Evolutionary conservation across 768 basidiomycete species (phyloP), one percentile per base, ranked within the genome.

Genomic region (Amanita polypyramis): DNA sequence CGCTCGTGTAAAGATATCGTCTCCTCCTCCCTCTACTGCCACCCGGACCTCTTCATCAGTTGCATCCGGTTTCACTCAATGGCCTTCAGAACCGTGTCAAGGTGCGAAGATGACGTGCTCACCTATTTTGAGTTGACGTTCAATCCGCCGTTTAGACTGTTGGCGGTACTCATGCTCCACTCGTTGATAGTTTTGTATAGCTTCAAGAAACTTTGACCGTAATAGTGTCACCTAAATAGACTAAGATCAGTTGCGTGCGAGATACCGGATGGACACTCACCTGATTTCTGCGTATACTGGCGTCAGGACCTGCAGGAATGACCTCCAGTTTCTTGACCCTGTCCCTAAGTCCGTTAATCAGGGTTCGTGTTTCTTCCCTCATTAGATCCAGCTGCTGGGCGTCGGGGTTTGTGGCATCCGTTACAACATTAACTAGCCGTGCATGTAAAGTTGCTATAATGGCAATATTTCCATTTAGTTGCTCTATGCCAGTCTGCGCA

Each of bases 1-100:
- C 35, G 85, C 85, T 58, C 85, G 78, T 11, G 80, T 75, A 66
- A 95, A 95, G 37, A 93, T 79, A 58, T 88, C 82, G 21, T 70
- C 65, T 21, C 73, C 74, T 30, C 75, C 75, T 23, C 77, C 79
- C 52, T 83, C 79, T 43, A 85, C 72, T 2, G 85, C 80, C 30
- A 80, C 78, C 50, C 75, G 69, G 30, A 95, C 69, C 59, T 95
- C 90, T 50, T 90, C 82, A 9, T 77, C 75, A 23, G 88, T 80
- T 15, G 92, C 92, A 56, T 90, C 79, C 2, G 89, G 88, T 63
- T 94, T 93, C 39, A 91, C 90, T 88, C 50, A 19, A n/a, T 32
- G 32, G 40, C 35, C 15, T 32, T 43, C 29, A 17, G 23, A 33
- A 10, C 36, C 20, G 35, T 17, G 1, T 9, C 33, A 25, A 29